Base-by-base conservation (phyloP, 2,329 filamentous ascomycete genomes). In the Sclerotinia subarctica region DNA sequence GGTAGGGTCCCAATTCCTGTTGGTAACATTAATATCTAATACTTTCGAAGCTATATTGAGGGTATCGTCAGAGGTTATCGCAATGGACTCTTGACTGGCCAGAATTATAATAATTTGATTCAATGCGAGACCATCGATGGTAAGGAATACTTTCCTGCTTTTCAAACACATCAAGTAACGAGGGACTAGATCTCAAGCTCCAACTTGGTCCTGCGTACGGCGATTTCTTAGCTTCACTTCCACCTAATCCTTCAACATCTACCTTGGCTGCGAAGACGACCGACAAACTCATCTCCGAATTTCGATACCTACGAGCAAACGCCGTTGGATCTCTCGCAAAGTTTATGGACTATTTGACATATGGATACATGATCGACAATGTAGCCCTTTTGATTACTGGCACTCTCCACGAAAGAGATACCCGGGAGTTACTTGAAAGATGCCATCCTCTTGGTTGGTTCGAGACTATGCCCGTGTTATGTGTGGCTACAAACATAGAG, bases 351-450 rank as follows among this genome's bases (percentile, higher is more conserved):
- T 99, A 97, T 80, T 84, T 99, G 70, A 99, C 95, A 1, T 99
- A 99, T 79, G 94, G 94, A 71, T 99, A 99, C 85, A 99, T 99
- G 95, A 99, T 99, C 80, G 95, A 99, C 82, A 99, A 99, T 76
- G 93, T 99, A 65, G 95, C 96, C 51, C 89, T 99, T 52, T 88
- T 99, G 76, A 99, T 99, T 80, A 99, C 95, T 29, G 95, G 95
- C 71, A 99, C 95, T 17, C 86, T 99, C 42, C 95, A 99, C 81
- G 96, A 99, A 82, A 88, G 95, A 78, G 95, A 99, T 79, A 99
- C 95, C 4, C 89, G 94, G 69, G 95, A 99, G 81, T 86, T 99
- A 71, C 83, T 99, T 66, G 95, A 98, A 78, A 86, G 95, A 80
- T 99, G 96, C 80, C 96, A 99, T 76, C 95, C 95, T 8, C 86